Evolutionary conservation across 305 asterid species (phyloP).

Genomic region (Caryopteris hybrid): DNA sequence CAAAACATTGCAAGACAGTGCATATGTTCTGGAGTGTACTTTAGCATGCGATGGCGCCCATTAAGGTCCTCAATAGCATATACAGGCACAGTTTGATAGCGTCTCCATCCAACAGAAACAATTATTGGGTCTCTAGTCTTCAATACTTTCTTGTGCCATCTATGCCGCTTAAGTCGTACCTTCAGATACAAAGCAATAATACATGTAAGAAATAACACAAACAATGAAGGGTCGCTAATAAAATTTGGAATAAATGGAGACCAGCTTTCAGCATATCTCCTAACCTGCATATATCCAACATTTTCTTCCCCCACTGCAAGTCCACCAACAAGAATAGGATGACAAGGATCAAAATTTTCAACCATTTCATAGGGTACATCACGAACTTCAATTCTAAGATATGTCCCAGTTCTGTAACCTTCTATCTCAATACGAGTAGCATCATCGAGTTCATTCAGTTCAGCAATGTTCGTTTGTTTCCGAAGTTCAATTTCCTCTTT

Average conservation of each 20-base stretch:
- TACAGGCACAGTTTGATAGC: slow-evolving; percentile 89
- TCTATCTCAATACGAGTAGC: slow-evolving; percentile 76
- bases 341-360: slow-evolving; percentile 88
- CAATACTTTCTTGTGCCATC: slow-evolving; percentile 97
- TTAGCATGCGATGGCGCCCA: slow-evolving; percentile 96
- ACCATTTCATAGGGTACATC: slow-evolving; percentile 94
- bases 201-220: not conserved
- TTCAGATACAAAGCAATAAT: slow-evolving; percentile 25
- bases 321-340: slow-evolving; percentile 92
- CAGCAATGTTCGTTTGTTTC: slow-evolving; percentile 78
- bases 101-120: slow-evolving; percentile 99
- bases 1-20: slow-evolving; percentile 99
- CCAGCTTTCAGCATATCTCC: slow-evolving; percentile 14
- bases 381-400: slow-evolving; percentile 82
- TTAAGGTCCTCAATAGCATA: slow-evolving; percentile 95
- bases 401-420: slow-evolving; percentile 88
- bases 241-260: not conserved
- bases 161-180: slow-evolving; percentile 89
- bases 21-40: slow-evolving; percentile 99
- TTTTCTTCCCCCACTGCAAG: slow-evolving; percentile 87
- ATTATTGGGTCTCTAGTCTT: slow-evolving; percentile 97
- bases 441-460: slow-evolving; percentile 89
- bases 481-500: slow-evolving; percentile 87
- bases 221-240: not conserved
- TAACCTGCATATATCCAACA: slow-evolving; percentile 97